Conservation (phyloP, 2,329 filamentous ascomycete species). For the Blastomyces gilchristii region DNA sequence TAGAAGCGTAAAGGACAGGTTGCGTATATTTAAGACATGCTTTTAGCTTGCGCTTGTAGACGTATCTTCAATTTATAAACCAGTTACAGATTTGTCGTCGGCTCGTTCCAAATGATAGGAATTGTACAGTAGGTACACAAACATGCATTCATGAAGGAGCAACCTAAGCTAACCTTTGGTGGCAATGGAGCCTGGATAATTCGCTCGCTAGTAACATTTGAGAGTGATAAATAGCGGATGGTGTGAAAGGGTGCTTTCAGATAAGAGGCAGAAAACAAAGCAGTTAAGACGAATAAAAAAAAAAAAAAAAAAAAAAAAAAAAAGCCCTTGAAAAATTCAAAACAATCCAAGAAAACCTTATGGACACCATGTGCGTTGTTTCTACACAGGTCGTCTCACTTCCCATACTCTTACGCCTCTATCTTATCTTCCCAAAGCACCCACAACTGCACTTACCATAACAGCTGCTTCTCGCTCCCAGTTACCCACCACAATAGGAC, state of each 20-base stretch:
- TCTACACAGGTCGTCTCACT: neutral
- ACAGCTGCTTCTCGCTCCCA: slow-evolving; percentile 93
- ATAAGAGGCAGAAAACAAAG: neutral
- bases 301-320: neutral
- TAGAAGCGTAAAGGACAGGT: neutral
- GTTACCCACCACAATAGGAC: slow-evolving; percentile 36
- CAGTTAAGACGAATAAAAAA: neutral
- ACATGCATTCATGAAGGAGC: neutral
- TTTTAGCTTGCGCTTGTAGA: too few species aligned
- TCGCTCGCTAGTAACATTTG: neutral
- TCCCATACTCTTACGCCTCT: neutral
- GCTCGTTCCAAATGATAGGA: neutral
- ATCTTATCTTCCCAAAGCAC: slow-evolving; percentile 34
- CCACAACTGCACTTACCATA: slow-evolving; percentile 77
- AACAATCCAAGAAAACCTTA: neutral
- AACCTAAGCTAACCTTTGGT: neutral
- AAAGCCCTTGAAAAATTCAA: neutral
- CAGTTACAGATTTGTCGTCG: neutral
- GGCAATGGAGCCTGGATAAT: neutral
- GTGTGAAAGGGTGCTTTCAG: neutral
- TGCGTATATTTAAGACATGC: neutral
- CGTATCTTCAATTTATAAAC: too few species aligned
- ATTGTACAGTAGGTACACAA: neutral
- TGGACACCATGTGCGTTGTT: neutral
- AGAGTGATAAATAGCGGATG: neutral